Evolutionary conservation across 176 grass and related monocot genomes (phyloP), one percentile per base, ranked within the genome.

Genomic region (Tillandsia leiboldiana): DNA sequence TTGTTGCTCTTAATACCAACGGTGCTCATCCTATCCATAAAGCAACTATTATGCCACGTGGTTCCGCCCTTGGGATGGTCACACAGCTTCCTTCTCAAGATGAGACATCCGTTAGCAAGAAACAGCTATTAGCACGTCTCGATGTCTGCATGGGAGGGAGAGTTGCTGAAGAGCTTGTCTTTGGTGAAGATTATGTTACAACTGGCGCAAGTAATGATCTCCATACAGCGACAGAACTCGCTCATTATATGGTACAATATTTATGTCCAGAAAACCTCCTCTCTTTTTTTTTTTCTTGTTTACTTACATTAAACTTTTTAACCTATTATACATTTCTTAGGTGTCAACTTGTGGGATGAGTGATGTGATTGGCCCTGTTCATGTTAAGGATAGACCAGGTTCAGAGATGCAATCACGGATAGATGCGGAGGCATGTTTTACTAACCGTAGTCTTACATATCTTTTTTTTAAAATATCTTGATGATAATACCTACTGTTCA

Each of bases 271-370:
- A 18, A 10, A 51, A 50, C 22, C 51, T 26, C 5, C 13, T 59
- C 57, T 11, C n/a, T 64, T 85, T 17, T 70, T 83, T 47, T 51
- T 22, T 17, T 72, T 17, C 54, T 11, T 68, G 69, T 48, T 77
- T 28, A 13, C 26, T 73, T 49, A 48, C 70, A 63, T 68, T 20
- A 15, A 49, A 27, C 52, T 11, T 57, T n/a, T 47, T 67, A 12
- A 72, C 50, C 24, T 57, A 3, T 14, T 76, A 50, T 29, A 42
- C 73, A 23, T 3, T 72, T 29, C 58, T 54, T 65, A 99, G 95
- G 95, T 99, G 69, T 99, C 95, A 78, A 88, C 82, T 68, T 99
- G 95, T 88, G 95, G 95, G 78, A 99, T 99, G 95, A 94, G 95
- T 79, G 78, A 80, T 70, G 77, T 63, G 57, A 90, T 99, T 73